A percentile compares a stretch with the other conserved stretches of the same genome.
These are phyloP conservation scores for Cladosporium sp. DNA, from an alignment of 2,329 filamentous ascomycete genomes.

Conservation along the genomic window DNA sequence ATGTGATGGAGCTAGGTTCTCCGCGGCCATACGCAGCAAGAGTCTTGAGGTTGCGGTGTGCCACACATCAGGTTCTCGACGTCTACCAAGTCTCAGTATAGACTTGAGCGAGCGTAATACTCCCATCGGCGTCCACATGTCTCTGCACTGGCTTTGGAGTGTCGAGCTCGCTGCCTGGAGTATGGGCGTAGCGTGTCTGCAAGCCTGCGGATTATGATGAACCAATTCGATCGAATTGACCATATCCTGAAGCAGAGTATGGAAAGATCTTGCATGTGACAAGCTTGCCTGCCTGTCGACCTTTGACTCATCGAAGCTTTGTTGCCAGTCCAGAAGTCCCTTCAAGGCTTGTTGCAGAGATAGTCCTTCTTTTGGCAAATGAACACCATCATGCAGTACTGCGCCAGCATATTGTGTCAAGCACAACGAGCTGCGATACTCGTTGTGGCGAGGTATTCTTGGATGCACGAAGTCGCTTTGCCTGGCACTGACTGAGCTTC, in stretches of 20 bases:
- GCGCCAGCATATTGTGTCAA: too few species aligned
- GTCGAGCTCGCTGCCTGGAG: background rate
- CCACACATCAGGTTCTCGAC: background rate
- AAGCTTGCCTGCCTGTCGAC: background rate
- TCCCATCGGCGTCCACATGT: background rate
- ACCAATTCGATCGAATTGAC: background rate
- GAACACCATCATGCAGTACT: too few species aligned
- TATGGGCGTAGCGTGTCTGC: background rate
- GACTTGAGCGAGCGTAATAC: background rate
- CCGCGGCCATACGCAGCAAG: background rate
- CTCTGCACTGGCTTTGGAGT: background rate
- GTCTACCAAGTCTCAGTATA: rapidly evolving
- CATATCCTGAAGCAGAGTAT: background rate
- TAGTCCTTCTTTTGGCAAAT: background rate
- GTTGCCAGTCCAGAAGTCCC: background rate
- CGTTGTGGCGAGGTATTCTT: too few species aligned
- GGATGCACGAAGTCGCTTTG: too few species aligned
- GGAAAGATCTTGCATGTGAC: background rate
- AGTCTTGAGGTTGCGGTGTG: background rate
- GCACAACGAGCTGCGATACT: too few species aligned
- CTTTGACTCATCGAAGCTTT: background rate
- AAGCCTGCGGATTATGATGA: background rate
- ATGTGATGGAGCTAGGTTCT: background rate
- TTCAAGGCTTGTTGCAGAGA: background rate
- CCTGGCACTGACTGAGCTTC: background rate